Base-by-base conservation (phyloP, 306 rosid genomes). In the Prunus davidiana region DNA sequence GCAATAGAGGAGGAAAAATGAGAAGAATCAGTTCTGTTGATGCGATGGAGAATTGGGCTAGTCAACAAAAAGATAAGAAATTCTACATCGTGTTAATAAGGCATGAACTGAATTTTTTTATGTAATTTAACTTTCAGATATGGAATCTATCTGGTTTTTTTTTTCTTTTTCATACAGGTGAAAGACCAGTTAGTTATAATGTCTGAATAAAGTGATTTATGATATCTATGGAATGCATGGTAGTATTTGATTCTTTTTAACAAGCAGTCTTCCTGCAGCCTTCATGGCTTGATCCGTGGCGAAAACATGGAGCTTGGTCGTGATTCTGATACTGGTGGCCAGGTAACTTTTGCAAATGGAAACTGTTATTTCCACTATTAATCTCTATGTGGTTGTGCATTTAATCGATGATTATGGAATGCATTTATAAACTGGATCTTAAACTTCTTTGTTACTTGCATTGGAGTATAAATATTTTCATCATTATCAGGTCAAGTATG, bases 261-360 rank as follows among this genome's bases (percentile, higher is more conserved):
- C 83, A 67, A 79, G 50, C 47, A 58, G 49, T 72, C 34, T 76
- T 67, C 10, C 0, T 87, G 87, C 88, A 87, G 91, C 75, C 88
- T 87, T 76, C 91, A 87, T 76, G 91, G 89, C 77, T 77, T 87
- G 84, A 85, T 87, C 24, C 89, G 89, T 1, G 87, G 91, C 34
- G 91, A 85, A 69, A 82, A 87, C 74, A 87, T 87, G 91, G 91
- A 87, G 83, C 91, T 85, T 69, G 91, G 91, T 60, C 89, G 91
- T 14, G 91, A 87, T 83, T 87, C 91, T 64, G 91, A 87, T 78
- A 87, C 91, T 13, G 91, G 91, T 50, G 89, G 91, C 49, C 91
- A 87, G 91, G 91, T 85, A 80, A 67, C 65, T 30, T 65, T 73
- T 66, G 38, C 6, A 41, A 38, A 12, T 66, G 51, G 45, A 14